Evolutionary conservation across 805 yeast species (phyloP).

Genomic region (Priceomyces melissophilus): DNA sequence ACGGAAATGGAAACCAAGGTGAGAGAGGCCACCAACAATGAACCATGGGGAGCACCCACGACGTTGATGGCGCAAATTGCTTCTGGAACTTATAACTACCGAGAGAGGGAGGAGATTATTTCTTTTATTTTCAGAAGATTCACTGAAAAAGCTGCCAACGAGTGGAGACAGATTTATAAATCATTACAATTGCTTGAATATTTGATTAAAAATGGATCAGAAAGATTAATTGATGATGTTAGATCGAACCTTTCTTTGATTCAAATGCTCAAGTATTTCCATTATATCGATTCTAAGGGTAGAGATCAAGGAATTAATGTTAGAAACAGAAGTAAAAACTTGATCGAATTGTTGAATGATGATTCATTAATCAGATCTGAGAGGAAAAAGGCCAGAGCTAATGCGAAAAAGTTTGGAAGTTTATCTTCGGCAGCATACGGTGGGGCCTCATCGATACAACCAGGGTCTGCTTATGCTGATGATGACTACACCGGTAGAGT

Average conservation of each 20-base stretch:
- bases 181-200: conserved; percentile 89
- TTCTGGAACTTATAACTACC: conserved; percentile 83
- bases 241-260: conserved; percentile 77
- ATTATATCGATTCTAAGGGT: conserved; percentile 89
- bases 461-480: conserved; percentile 32
- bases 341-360: conserved; percentile 68
- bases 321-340: conserved; percentile 81
- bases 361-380: conserved; percentile 75
- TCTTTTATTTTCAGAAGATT: conserved; percentile 81
- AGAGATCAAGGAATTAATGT: conserved; percentile 96
- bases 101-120: conserved; percentile 76
- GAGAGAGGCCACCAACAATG: conserved; percentile 96
- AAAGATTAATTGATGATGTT: conserved; percentile 92
- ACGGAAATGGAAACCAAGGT: conserved; percentile 97
- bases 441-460: conserved; percentile 41
- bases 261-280: conserved; percentile 88
- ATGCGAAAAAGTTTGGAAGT: conserved; percentile 79
- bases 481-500: conserved; percentile 52
- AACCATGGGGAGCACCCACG: conserved; percentile 97
- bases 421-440: conserved; percentile 56
- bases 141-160: conserved; percentile 92
- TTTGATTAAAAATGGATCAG: conserved; percentile 87
- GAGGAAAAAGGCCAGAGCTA: conserved; percentile 85
- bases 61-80: conserved; percentile 94
- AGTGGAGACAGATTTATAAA: conserved; percentile 98